phyloP scores from a whole-genome alignment of 164 flowering plant species.

The Macadamia integrifolia region DNA sequence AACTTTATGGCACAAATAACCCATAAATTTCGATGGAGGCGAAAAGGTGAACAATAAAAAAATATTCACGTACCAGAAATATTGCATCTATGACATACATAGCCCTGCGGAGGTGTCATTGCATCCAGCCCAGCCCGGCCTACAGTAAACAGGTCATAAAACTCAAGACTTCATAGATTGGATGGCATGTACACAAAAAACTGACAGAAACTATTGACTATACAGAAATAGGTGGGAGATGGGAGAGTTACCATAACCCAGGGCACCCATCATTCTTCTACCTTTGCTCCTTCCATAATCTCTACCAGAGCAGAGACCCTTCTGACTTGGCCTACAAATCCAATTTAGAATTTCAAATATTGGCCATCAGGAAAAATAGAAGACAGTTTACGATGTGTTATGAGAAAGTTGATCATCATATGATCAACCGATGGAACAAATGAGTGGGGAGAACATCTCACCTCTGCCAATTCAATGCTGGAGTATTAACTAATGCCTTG shows the following conservation, averaged over 20 bases:
- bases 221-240: neutral
- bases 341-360: conserved; percentile 4
- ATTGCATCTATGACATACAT: conserved; percentile 92
- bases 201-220: neutral
- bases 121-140: conserved; percentile 57
- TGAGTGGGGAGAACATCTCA: conserved; percentile 23
- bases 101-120: conserved; percentile 90
- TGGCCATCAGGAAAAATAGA: neutral
- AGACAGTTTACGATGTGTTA: too few species aligned
- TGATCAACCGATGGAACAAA: neutral
- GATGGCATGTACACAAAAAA: neutral
- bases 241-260: conserved; percentile 66
- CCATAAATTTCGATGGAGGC: neutral
- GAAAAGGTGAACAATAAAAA: neutral
- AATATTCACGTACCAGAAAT: conserved; percentile 61
- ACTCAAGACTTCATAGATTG: neutral
- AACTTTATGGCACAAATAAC: neutral
- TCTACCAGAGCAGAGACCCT: conserved; percentile 68
- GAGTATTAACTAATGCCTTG: conserved; percentile 76
- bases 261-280: conserved; percentile 72
- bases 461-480: conserved; percentile 92
- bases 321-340: conserved; percentile 56
- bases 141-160: conserved; percentile 7
- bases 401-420: too few species aligned
- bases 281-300: conserved; percentile 84